phyloP scores from a whole-genome alignment of 192 early-diverging fungal species.

The Obelidium mucronatum region DNA sequence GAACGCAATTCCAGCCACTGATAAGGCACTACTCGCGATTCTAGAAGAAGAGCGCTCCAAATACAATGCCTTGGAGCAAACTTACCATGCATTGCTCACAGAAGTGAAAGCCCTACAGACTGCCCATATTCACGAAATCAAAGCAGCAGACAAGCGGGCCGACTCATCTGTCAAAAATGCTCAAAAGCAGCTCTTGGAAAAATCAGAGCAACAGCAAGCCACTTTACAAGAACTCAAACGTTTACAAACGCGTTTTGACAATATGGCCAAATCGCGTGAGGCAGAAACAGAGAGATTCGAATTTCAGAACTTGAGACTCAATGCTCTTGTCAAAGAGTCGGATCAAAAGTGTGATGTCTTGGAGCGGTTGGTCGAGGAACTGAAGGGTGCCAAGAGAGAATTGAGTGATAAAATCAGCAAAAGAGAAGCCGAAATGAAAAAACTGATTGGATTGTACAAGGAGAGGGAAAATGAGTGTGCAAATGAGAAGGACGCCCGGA shows the following conservation, averaged over 20 bases:
- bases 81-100: constrained; percentile 55
- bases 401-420: constrained; percentile 36
- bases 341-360: constrained; percentile 27
- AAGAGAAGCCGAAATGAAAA: constrained; percentile 50
- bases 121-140: constrained; percentile 56
- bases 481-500: constrained; percentile 45
- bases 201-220: constrained; percentile 44
- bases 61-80: constrained; percentile 50
- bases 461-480: constrained; percentile 46
- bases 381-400: constrained; percentile 41
- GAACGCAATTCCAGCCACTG: constrained; percentile 41
- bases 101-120: constrained; percentile 60
- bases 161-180: constrained; percentile 35
- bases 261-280: constrained; percentile 36
- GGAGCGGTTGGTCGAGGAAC: constrained; percentile 42
- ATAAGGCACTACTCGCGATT: constrained; percentile 53
- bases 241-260: constrained; percentile 38
- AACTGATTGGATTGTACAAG: constrained; percentile 41
- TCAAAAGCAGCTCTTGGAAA: constrained; percentile 49
- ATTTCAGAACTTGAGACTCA: constrained; percentile 38
- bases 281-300: constrained; percentile 37
- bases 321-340: constrained; percentile 22
- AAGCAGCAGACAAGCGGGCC: constrained; percentile 43
- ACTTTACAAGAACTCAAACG: constrained; percentile 40
- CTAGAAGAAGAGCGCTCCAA: constrained; percentile 59